Conservation (phyloP, 176 grass and related monocot species). For the Cenchrus purpureus region DNA sequence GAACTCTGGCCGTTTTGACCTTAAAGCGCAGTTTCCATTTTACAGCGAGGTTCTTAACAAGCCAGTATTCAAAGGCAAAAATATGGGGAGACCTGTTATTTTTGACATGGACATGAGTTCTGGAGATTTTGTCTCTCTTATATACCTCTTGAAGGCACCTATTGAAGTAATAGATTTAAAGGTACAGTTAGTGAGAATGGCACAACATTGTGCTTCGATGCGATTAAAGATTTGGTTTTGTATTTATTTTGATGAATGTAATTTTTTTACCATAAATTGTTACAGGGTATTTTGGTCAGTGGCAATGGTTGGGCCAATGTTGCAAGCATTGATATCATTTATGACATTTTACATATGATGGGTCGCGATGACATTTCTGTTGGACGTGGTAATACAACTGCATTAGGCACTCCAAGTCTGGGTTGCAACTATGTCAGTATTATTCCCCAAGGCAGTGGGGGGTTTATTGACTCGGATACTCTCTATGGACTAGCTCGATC, state of each 20-base stretch:
- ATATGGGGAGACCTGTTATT: conserved; percentile 55
- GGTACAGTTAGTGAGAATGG: conserved; percentile 40
- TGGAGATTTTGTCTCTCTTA: conserved; percentile 84
- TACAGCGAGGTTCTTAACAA: conserved; percentile 67
- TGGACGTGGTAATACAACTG: conserved; percentile 73
- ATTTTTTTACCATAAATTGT: conserved; percentile 24
- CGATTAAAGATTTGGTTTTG: neutral
- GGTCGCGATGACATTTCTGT: conserved; percentile 90
- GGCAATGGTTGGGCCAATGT: conserved; percentile 82
- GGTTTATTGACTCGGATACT: conserved; percentile 83
- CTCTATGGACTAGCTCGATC: conserved; percentile 72
- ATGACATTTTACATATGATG: conserved; percentile 93
- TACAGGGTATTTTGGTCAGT: conserved; percentile 78
- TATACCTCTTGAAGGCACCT: conserved; percentile 90
- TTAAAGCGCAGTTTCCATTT: conserved; percentile 71
- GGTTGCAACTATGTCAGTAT: conserved; percentile 70
- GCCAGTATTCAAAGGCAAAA: conserved; percentile 38
- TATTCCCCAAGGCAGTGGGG: conserved; percentile 79
- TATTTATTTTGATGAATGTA: conserved; percentile 5
- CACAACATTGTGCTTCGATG: neutral
- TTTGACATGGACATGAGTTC: conserved; percentile 95
- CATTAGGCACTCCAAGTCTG: conserved; percentile 60
- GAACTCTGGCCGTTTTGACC: conserved; percentile 66
- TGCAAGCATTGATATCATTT: conserved; percentile 81
- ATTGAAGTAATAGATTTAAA: conserved; percentile 72